Evolutionary conservation across 2,329 filamentous ascomycete genomes (phyloP), one percentile per base, ranked within the genome.

Genomic region (Fusarium sp.): DNA sequence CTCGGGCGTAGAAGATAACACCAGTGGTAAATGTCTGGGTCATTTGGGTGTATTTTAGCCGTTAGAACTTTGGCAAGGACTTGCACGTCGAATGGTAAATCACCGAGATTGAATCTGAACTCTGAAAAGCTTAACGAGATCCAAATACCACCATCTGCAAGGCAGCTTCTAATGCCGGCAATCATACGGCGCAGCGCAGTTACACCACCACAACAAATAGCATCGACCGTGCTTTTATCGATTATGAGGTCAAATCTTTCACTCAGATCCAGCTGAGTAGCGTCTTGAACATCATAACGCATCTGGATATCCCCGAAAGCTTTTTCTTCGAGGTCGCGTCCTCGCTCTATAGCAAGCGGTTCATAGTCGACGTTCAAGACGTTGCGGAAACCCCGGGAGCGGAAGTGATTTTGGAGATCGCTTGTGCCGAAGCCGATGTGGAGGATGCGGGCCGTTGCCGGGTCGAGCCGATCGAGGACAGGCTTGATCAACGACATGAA

Each of bases 281-380:
- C 82, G 57, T 86, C 83, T 5, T 79, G 81, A 3, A 83, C 79
- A 7, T 72, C 65, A 56, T 86, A 85, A 24, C 74, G 72, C 77
- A 80, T 83, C 17, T 59, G 62, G 5, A 84, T 77, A 56, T 84
- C 78, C 19, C 82, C 81, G 64, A 86, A 86, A 3, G 70, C 75
- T 7, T 67, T 49, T 26, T 68, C 48, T 66, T 86, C 83, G 4
- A 82, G 74, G 30, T 78, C 69, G 5, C 75, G 78, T 2, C 83
- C 83, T 28, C 81, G 79, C 22, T 81, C 76, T 10, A 81, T 73
- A 7, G 83, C 83, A 8, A 83, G 75, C 6, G 83, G 83, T 68
- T 85, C 83, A 64, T 82, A 86, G 72, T 85, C 84, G 60, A 83
- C 72, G 61, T 85, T 86, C 8, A 81, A 82, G 19, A 86, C 75